Evolutionary conservation across 345 rosid genomes (phyloP), one percentile per base, ranked within the genome.

Genomic region (Sapria himalayana): DNA sequence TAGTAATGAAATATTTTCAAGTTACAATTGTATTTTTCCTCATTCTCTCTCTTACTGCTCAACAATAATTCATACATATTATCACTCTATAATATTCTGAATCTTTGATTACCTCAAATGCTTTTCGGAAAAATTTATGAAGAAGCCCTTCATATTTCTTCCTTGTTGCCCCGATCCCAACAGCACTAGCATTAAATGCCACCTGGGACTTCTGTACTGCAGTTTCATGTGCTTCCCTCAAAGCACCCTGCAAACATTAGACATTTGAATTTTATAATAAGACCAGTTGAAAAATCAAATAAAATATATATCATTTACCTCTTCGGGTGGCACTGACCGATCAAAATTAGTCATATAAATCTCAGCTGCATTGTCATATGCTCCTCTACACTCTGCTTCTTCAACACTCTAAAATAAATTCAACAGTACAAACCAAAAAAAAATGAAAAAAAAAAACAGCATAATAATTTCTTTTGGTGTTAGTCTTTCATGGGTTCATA

Each of bases 321-420:
- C 99, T 54, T 77, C 95, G 16, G 85, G 80, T 18, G 79, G 73
- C 60, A 71, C 75, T 42, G 79, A 67, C 19, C 70, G 68, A 53
- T 84, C 78, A 64, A 80, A 79, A 41, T 62, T 45, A 22, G 80
- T 53, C 76, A 54, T 71, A 58, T 77, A 91, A 32, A 56, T 43
- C 54, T 77, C 93, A 0, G 76, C 43, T 27, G 92, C 99, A 59
- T 62, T 63, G 42, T 91, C 99, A 70, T 67, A 71, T 29, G 99
- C 95, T 56, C 66, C 70, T 36, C 81, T 80, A 53, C 99, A 91
- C 54, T 91, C 99, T 4, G 82, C 70, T 73, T 91, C 99, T 71
- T 91, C 99, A 17, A 91, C 99, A 64, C 92, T 84, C 99, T 91
- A 59, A 39, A 69, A 43, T 21, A 45, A n/a, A n/a, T n/a, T n/a